A percentile compares a stretch with the other conserved stretches of the same genome.
Evolutionary conservation across 1,284 basidiomycete species (phyloP).

Genomic region (Pisolithus thermaeus): DNA sequence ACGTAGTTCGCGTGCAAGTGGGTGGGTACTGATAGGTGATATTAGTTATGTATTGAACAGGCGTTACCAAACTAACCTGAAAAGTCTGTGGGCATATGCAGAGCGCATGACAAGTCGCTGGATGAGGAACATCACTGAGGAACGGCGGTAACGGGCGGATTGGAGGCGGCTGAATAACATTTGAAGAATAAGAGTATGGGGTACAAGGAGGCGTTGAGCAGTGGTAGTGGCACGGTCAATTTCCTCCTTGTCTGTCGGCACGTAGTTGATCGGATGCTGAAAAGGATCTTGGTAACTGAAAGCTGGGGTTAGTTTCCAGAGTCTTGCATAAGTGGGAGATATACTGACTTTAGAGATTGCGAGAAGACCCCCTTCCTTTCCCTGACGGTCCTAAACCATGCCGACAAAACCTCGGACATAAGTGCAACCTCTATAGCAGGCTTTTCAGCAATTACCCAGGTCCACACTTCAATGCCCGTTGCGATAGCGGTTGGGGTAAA

Average conservation of each 20-base stretch:
- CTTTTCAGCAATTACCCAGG: conserved; percentile 90
- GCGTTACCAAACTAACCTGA: conserved; percentile 53
- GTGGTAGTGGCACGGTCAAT: conserved; percentile 71
- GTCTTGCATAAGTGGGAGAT: background rate
- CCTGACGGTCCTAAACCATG: conserved; percentile 83
- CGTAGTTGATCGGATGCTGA: conserved; percentile 81
- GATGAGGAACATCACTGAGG: conserved; percentile 81
- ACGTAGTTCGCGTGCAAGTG: conserved; percentile 84
- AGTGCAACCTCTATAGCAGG: conserved; percentile 69
- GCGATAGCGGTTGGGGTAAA: conserved; percentile 85
- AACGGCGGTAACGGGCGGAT: conserved; percentile 85
- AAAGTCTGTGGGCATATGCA: conserved; percentile 53
- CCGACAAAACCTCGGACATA: conserved; percentile 81
- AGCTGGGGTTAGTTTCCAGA: conserved; percentile 1
- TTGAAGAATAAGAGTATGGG: conserved; percentile 82
- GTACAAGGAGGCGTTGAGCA: conserved; percentile 73
- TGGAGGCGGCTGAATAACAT: conserved; percentile 93
- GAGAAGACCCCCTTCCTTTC: conserved; percentile 82
- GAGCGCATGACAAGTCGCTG: conserved; percentile 83
- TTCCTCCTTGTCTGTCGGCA: conserved; percentile 82
- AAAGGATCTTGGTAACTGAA: conserved; percentile 84
- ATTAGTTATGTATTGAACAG: conserved; percentile 1
- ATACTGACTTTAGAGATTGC: conserved; percentile 64
- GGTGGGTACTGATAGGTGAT: conserved; percentile 66
- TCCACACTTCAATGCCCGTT: conserved; percentile 92